Evolutionary conservation across 1,284 basidiomycete genomes (phyloP).

Genomic region (Caloboletus firmus): DNA sequence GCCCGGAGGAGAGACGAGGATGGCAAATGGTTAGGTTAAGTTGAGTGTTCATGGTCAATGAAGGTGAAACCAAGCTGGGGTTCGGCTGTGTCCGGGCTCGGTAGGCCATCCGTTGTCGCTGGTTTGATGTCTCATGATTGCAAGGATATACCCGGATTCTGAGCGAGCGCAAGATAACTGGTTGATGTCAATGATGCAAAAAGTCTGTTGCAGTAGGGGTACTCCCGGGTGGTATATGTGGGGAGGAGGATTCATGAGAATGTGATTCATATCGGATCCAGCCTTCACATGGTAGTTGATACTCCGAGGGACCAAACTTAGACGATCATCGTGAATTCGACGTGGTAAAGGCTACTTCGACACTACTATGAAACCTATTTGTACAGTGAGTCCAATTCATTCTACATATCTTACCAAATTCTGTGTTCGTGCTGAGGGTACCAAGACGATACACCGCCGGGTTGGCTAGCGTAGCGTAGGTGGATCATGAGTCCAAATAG

Average conservation of each 20-base stretch:
- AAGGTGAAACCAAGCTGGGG: background rate
- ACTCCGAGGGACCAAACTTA: background rate
- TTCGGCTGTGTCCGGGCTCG: background rate
- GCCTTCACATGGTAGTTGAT: too few species aligned
- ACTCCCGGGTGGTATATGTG: background rate
- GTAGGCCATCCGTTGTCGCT: background rate
- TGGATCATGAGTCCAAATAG: background rate
- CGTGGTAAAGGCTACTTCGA: background rate
- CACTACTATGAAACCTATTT: background rate
- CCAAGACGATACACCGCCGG: background rate
- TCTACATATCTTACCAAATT: background rate
- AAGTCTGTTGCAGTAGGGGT: background rate
- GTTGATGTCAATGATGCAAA: background rate
- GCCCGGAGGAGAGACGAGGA: slow-evolving; percentile 32
- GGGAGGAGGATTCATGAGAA: background rate
- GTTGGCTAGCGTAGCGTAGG: background rate
- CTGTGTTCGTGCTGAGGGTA: background rate
- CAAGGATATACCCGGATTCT: background rate
- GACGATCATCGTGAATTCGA: background rate
- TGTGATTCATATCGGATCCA: background rate
- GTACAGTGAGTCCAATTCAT: background rate
- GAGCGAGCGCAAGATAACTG: background rate
- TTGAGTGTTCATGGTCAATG: slow-evolving; percentile 9
- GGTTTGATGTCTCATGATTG: background rate
- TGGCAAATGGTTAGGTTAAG: slow-evolving; percentile 35